Evolutionary conservation across 2,329 filamentous ascomycete species (phyloP).

Genomic region (Trichoderma sp.): DNA sequence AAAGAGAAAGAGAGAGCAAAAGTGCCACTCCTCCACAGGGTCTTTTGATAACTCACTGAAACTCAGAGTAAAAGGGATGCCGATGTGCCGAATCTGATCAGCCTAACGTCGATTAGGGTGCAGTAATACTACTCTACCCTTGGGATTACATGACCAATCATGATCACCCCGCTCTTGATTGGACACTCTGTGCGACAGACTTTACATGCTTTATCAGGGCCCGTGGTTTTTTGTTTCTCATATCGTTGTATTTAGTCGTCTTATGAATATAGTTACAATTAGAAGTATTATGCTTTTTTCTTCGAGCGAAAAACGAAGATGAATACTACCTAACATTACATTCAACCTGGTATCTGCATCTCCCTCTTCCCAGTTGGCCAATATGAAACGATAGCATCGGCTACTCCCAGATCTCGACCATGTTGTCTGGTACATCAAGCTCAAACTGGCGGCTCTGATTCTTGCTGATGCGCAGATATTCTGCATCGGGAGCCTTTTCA

Average conservation of each 20-base stretch:
- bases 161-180: background rate
- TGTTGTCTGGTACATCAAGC: background rate
- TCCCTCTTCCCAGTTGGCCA: background rate
- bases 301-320: background rate
- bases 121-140: background rate
- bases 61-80: background rate
- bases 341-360: background rate
- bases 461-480: background rate
- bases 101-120: background rate
- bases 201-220: background rate
- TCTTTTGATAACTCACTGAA: background rate
- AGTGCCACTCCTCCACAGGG: background rate
- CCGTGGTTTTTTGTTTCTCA: background rate
- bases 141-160: background rate
- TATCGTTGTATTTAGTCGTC: background rate
- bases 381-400: background rate
- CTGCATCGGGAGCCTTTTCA: background rate
- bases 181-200: background rate
- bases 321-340: background rate
- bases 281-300: background rate
- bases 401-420: background rate
- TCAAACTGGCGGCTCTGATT: background rate
- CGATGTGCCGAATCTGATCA: background rate
- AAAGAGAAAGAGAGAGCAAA: background rate
- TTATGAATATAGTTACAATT: background rate